A percentile compares a stretch with the other conserved stretches of the same genome.
phyloP scores from a whole-genome alignment of 805 yeast species.

The Candida mattraensis region DNA sequence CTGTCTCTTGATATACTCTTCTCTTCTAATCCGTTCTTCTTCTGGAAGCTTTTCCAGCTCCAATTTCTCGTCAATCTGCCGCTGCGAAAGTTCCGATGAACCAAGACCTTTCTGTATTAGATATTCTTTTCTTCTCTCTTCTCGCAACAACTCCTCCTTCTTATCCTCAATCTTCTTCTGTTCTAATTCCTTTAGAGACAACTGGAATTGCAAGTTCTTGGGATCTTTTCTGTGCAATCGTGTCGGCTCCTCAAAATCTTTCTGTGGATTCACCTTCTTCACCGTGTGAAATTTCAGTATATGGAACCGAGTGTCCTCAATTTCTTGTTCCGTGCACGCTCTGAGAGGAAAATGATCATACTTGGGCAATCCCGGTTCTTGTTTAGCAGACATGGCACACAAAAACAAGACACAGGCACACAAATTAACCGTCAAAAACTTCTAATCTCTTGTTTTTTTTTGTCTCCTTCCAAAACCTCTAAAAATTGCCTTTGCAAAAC shows the following conservation, averaged over 20 bases:
- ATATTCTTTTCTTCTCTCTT: conserved; percentile 39
- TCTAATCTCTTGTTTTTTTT: neutral
- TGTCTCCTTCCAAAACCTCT: conserved; percentile 11
- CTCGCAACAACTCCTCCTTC: conserved; percentile 42
- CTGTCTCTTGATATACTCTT: conserved; percentile 27
- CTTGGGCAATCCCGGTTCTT: conserved; percentile 17
- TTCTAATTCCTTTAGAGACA: conserved; percentile 75
- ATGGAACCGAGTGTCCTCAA: conserved; percentile 74
- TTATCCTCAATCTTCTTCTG: conserved; percentile 51
- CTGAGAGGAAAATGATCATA: conserved; percentile 56
- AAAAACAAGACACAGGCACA: neutral
- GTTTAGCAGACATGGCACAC: conserved; percentile 6
- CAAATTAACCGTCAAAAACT: no score
- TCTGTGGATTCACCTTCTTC: conserved; percentile 66
- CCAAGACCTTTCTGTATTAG: conserved; percentile 17
- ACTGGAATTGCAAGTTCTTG: conserved; percentile 81
- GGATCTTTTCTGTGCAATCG: conserved; percentile 94
- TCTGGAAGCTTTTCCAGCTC: conserved; percentile 32
- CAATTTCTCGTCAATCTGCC: conserved; percentile 30
- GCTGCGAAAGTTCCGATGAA: conserved; percentile 21
- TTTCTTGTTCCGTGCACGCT: conserved; percentile 70
- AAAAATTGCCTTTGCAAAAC: no score
- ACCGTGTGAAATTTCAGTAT: conserved; percentile 77
- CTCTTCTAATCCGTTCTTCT: conserved; percentile 41
- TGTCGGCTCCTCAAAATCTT: conserved; percentile 77